These are phyloP conservation scores for Penicillium roqueforti DNA, from an alignment of 495 filamentous ascomycete species.

Conservation along the genomic window DNA sequence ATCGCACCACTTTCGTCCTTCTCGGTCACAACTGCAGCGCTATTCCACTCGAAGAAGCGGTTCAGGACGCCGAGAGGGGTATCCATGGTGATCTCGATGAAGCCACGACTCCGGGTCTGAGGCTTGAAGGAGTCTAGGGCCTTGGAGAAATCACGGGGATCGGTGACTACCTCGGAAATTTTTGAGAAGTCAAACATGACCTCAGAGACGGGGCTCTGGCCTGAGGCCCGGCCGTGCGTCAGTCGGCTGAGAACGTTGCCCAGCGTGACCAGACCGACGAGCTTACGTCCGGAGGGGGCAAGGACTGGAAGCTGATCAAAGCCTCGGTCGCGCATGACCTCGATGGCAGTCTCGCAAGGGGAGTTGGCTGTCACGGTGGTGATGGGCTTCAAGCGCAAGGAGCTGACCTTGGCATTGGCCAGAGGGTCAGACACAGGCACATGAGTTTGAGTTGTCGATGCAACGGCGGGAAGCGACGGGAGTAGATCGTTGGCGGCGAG, in stretches of 20 bases:
- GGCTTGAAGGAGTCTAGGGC: conserved; percentile 12
- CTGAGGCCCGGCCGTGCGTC: conserved; percentile 70
- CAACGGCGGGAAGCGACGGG: conserved; percentile 50
- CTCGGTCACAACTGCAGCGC: conserved; percentile 89
- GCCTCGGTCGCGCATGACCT: conserved; percentile 93
- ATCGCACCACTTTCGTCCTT: conserved; percentile 52
- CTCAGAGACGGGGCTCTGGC: conserved; percentile 67
- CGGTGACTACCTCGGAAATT: conserved; percentile 82
- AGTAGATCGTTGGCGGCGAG: conserved; percentile 90
- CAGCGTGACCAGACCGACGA: conserved; percentile 88
- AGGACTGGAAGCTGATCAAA: conserved; percentile 96
- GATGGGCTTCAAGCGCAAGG: conserved; percentile 85
- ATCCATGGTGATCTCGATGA: conserved; percentile 89
- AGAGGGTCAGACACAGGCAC: conserved; percentile 53
- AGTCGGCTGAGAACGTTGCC: conserved; percentile 92
- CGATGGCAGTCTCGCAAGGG: conserved; percentile 77
- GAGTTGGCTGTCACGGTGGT: conserved; percentile 69
- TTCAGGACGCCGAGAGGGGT: conserved; percentile 79
- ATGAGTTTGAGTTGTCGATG: conserved; percentile 39
- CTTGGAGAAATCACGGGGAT: conserved; percentile 59
- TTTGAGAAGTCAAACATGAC: conserved; percentile 95
- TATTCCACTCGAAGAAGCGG: conserved; percentile 97
- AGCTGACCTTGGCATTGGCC: conserved; percentile 66
- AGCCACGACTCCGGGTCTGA: conserved; percentile 55
- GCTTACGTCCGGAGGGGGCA: conserved; percentile 57